phyloP scores from a whole-genome alignment of 1,284 basidiomycete species.

The Ustilago lituana region DNA sequence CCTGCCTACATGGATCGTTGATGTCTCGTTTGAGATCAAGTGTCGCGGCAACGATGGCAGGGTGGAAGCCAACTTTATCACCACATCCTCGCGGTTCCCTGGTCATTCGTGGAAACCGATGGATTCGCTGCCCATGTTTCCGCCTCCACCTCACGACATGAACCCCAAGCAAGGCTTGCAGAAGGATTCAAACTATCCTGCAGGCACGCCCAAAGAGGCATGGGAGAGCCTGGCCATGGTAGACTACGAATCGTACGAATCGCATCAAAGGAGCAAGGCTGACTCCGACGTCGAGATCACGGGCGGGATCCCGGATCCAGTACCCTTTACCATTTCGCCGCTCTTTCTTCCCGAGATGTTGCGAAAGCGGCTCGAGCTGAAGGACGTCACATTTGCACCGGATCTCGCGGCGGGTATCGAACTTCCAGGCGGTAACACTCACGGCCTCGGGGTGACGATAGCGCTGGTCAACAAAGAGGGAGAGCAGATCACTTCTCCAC shows the following conservation, averaged over 20 bases:
- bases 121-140: constrained; percentile 40
- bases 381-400: constrained; percentile 28
- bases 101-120: constrained; percentile 50
- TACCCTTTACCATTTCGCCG: constrained; percentile 51
- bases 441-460: constrained; percentile 21
- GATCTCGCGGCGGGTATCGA: constrained; percentile 25
- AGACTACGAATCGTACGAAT: constrained; percentile 40
- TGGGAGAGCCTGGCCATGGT: constrained; percentile 37
- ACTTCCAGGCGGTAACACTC: constrained; percentile 24
- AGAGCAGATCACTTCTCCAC: constrained; percentile 20
- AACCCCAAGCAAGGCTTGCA: constrained; percentile 1
- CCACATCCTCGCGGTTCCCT: constrained; percentile 23
- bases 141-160: constrained; percentile 35
- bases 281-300: constrained; percentile 23
- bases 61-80: constrained; percentile 37
- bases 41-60: constrained; percentile 45
- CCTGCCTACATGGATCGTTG: constrained; percentile 44
- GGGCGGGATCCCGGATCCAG: constrained; percentile 33
- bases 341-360: constrained; percentile 40
- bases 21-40: constrained; percentile 43
- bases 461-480: constrained; percentile 24
- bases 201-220: background rate
- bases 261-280: constrained; percentile 12
- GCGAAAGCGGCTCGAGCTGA: constrained; percentile 22
- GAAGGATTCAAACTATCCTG: constrained; percentile 13